Evolutionary conservation across 148 eudicot species (phyloP).

Genomic region (Cornus controversa): DNA sequence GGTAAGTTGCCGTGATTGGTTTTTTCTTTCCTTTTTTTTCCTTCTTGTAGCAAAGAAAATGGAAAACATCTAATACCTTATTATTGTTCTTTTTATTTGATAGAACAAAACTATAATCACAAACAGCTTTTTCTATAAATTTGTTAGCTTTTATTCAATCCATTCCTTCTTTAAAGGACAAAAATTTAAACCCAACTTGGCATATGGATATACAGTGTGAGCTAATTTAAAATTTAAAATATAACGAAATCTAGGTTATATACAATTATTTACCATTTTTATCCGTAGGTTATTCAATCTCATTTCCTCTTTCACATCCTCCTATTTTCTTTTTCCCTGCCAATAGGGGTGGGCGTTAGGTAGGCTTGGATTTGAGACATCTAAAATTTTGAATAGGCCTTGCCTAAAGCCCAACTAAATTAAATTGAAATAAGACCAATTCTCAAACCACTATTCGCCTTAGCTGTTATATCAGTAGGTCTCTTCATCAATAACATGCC

Average conservation of each 20-base stretch:
- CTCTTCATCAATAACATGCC: background rate
- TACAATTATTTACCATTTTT: background rate
- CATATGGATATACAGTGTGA: background rate
- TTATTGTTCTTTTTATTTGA: background rate
- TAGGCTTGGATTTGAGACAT: background rate
- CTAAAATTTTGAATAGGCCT: background rate
- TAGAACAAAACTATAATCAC: slow-evolving; percentile 1
- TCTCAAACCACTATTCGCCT: background rate
- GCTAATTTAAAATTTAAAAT: background rate
- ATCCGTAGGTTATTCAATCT: background rate
- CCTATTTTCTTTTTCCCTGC: slow-evolving; percentile 6
- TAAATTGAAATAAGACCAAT: background rate
- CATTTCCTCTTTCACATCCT: background rate
- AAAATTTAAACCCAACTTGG: background rate
- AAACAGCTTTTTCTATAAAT: background rate
- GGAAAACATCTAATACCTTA: background rate
- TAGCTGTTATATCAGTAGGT: background rate
- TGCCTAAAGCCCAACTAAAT: background rate
- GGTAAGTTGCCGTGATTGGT: slow-evolving; percentile 29
- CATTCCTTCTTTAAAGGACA: background rate
- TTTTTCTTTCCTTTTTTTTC: background rate
- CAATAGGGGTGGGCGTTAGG: background rate
- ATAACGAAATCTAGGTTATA: background rate
- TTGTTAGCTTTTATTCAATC: background rate
- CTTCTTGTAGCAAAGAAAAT: background rate